Base-by-base conservation (phyloP, 768 basidiomycete species). In the Suillus placidus region DNA sequence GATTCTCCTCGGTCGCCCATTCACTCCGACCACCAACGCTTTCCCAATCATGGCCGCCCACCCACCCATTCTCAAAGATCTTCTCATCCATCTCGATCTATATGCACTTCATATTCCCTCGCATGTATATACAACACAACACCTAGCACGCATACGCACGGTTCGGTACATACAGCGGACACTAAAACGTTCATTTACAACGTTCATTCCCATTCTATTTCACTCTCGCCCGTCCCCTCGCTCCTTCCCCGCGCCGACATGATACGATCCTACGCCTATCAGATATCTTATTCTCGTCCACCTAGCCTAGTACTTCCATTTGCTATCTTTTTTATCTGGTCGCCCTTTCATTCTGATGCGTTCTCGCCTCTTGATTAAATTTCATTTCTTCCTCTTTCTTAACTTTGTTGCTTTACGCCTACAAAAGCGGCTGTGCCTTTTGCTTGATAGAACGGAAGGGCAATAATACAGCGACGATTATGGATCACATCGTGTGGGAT, bases 111-210 rank as follows among this genome's bases (percentile, higher is more conserved):
- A 60, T 60, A 40, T 60, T 60, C 58, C 40, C 40, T 60, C 58
- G 58, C 58, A 60, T 60, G 58, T 60, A 60, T 60, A 60, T 60
- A 60, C 58, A 60, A 20, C 40, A 60, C 58, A 60, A 60, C 58
- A 13, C 58, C 58, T 43, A 30, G 40, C 58, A 60, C 35, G 38
- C 37, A 58, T 26, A 58, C 34, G 57, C 38, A 60, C 58, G 58
- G 18, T 60, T 60, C 58, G 40, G 26, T 60, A 60, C 58, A 60
- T 42, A 60, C 40, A 32, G 58, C 58, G 58, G 58, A 60, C 58
- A 60, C 58, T 60, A 3, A 60, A 58, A 42, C 30, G 16, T 12
- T 32, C 58, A 42, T 30, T 30, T 12, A 30, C 32, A 38, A 42
- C 58, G 30, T 60, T 42, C 57, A 40, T 60, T 60, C 58, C 58